These are phyloP conservation scores for Colletotrichum tabaci DNA, from an alignment of 2,329 filamentous ascomycete genomes.

Conservation along the genomic window DNA sequence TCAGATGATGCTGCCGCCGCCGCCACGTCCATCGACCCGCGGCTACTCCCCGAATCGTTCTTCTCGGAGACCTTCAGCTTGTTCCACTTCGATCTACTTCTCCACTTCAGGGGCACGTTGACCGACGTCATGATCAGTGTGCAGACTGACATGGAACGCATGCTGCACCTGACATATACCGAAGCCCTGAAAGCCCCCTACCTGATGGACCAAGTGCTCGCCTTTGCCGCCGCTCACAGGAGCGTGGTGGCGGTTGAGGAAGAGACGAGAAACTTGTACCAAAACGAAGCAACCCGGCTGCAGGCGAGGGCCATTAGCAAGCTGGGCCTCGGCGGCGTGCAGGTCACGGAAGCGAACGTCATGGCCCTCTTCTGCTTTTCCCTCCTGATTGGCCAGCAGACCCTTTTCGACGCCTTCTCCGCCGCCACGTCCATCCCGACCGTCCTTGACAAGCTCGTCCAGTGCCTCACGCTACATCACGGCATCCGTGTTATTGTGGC, in stretches of 20 bases:
- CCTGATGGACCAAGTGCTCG: constrained; percentile 63
- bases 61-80: constrained; percentile 14
- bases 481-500: constrained; percentile 57
- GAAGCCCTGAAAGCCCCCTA: constrained; percentile 53
- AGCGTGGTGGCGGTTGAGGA: constrained; percentile 47
- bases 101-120: constrained; percentile 1
- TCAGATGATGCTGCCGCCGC: no score
- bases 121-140: neutral
- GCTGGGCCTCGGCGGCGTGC: constrained; percentile 51
- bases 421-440: neutral
- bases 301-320: constrained; percentile 60
- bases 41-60: neutral
- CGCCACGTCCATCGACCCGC: neutral
- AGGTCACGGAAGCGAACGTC: constrained; percentile 50
- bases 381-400: constrained; percentile 60
- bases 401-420: constrained; percentile 59
- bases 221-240: constrained; percentile 60
- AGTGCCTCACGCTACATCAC: constrained; percentile 58
- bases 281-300: constrained; percentile 58
- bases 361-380: constrained; percentile 62
- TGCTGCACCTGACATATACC: neutral
- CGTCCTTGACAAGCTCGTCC: constrained; percentile 54
- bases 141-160: neutral
- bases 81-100: constrained; percentile 12
- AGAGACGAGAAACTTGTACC: constrained; percentile 47